Conservation (phyloP, 495 filamentous ascomycete species). For the Penicillium coffeae region DNA sequence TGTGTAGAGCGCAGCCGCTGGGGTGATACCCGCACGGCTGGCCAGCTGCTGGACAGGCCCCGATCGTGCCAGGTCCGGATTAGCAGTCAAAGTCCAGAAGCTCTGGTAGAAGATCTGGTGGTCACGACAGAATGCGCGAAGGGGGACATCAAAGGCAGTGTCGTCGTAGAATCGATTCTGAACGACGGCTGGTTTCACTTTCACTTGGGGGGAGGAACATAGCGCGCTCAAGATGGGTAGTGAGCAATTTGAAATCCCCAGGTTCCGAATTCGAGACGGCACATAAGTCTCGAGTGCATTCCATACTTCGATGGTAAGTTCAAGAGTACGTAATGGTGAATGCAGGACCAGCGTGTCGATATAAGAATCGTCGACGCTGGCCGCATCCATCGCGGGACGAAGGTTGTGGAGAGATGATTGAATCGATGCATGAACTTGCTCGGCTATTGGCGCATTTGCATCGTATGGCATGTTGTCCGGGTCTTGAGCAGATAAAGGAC, state of each 20-base stretch:
- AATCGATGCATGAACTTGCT: constrained; percentile 65
- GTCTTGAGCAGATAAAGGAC: constrained; percentile 58
- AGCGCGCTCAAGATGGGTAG: constrained; percentile 52
- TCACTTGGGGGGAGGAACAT: constrained; percentile 33
- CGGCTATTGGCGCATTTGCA: constrained; percentile 42
- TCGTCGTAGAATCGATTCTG: constrained; percentile 70
- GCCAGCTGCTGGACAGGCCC: constrained; percentile 51
- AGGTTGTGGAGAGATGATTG: constrained; percentile 67
- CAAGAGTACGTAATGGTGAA: constrained; percentile 55
- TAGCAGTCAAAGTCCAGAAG: constrained; percentile 79
- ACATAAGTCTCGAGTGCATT: constrained; percentile 59
- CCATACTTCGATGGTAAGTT: constrained; percentile 64
- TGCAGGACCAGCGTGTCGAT: constrained; percentile 73
- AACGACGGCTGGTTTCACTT: constrained; percentile 58
- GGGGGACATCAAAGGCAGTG: constrained; percentile 55
- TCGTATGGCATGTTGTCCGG: constrained; percentile 58
- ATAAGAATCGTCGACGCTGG: constrained; percentile 47
- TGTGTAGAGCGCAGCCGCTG: constrained; percentile 60
- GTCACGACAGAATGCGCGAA: constrained; percentile 61
- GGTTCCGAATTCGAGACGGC: constrained; percentile 54
- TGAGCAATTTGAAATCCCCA: constrained; percentile 71
- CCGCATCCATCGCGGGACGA: constrained; percentile 21
- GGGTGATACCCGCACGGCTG: constrained; percentile 35
- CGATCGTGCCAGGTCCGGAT: constrained; percentile 54
- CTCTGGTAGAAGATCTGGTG: constrained; percentile 63